Conservation (phyloP, 768 basidiomycete species). For the Boletus sp. region DNA sequence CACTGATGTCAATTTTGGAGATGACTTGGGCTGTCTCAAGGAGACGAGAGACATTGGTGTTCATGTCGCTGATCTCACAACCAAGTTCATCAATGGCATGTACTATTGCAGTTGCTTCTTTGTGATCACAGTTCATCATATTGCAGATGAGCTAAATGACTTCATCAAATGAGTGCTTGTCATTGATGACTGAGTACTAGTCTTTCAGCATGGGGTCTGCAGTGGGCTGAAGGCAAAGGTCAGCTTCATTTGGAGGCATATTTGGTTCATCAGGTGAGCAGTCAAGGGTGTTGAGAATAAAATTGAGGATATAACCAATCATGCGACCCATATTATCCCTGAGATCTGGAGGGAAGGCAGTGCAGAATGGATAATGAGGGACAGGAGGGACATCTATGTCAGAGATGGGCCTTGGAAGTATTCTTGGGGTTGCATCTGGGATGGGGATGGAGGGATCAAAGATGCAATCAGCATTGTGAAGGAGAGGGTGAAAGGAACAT, state of each 20-base stretch:
- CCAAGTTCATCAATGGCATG: slow-evolving; percentile 74
- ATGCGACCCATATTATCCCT: slow-evolving; percentile 73
- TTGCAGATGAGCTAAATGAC: slow-evolving; percentile 73
- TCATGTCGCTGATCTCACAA: slow-evolving; percentile 80
- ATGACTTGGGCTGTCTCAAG: slow-evolving; percentile 80
- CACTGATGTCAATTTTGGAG: slow-evolving; percentile 85
- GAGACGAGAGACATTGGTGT: slow-evolving; percentile 47
- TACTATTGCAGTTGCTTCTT: slow-evolving; percentile 57
- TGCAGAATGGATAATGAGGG: slow-evolving; percentile 56
- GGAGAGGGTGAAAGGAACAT: slow-evolving; percentile 72
- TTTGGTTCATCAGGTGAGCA: slow-evolving; percentile 75
- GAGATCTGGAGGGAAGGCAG: slow-evolving; percentile 59
- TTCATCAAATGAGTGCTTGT: slow-evolving; percentile 92
- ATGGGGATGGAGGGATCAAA: slow-evolving; percentile 12
- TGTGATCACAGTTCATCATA: slow-evolving; percentile 45
- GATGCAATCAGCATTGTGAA: slow-evolving; percentile 17
- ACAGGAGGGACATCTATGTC: slow-evolving; percentile 58
- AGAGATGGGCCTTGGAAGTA: slow-evolving; percentile 38
- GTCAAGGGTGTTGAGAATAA: slow-evolving; percentile 81
- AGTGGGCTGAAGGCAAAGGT: slow-evolving; percentile 69
- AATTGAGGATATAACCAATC: slow-evolving; percentile 76
- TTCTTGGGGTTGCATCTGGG: slow-evolving; percentile 42
- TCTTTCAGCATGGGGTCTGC: slow-evolving; percentile 78
- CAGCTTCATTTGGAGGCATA: slow-evolving; percentile 63
- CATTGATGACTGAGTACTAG: slow-evolving; percentile 78